Evolutionary conservation across 768 basidiomycete species (phyloP).

Genomic region (Leucosporidium scottii): DNA sequence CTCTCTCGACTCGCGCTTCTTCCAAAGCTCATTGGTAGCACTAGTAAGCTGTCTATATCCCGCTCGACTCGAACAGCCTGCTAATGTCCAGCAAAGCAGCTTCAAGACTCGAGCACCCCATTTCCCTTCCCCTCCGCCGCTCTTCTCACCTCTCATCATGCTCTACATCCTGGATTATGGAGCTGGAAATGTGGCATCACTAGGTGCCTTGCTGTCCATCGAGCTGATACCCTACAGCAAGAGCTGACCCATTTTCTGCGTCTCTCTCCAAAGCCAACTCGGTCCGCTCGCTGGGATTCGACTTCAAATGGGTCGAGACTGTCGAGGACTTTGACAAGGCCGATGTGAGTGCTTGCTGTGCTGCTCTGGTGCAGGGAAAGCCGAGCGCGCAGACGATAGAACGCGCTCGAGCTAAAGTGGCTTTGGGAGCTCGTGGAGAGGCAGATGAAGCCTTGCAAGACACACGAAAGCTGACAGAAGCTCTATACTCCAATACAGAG

Average conservation of each 20-base stretch:
- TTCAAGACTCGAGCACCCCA: neutral
- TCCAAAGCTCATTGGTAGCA: too few relatives aligned
- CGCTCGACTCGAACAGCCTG: too few relatives aligned
- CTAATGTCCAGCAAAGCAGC: too few relatives aligned
- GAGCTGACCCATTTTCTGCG: neutral
- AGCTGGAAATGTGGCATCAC: constrained; percentile 31
- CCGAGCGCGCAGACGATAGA: neutral
- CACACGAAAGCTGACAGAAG: too few relatives aligned
- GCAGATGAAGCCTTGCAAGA: too few relatives aligned
- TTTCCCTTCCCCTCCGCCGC: neutral
- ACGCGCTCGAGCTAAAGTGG: neutral
- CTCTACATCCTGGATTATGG: constrained; percentile 32
- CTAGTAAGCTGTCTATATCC: too few relatives aligned
- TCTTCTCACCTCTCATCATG: neutral
- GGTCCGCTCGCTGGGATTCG: constrained; percentile 60
- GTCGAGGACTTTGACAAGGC: constrained; percentile 78
- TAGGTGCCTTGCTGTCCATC: constrained; percentile 10
- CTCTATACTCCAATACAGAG: constrained; percentile 56
- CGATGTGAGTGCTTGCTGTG: constrained; percentile 60
- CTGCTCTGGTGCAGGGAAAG: neutral
- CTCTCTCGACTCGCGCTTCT: too few relatives aligned
- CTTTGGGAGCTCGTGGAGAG: neutral
- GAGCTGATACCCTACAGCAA: neutral
- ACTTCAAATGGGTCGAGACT: constrained; percentile 78
- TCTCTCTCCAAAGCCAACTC: constrained; percentile 29